Conservation (phyloP, 1,139 yeast genomes). For the Casaregolazyma suthepensis region DNA sequence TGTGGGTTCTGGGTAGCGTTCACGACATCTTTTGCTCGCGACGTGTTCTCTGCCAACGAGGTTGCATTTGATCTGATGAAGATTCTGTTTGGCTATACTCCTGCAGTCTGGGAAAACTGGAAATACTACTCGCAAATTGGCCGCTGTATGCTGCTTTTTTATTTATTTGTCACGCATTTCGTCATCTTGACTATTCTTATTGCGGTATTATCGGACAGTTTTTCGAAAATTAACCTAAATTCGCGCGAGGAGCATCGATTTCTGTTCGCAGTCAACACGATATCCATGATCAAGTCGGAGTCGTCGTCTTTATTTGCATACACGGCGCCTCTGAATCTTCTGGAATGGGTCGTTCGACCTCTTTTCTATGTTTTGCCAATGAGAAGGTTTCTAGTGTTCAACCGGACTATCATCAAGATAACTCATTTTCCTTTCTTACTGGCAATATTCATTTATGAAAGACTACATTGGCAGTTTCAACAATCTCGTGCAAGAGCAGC, state of each 20-base stretch:
- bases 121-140: conserved; percentile 47
- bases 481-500: conserved; percentile 1
- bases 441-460: conserved; percentile 33
- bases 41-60: conserved; percentile 40
- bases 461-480: conserved; percentile 4
- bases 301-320: conserved; percentile 35
- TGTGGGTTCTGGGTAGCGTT: conserved; percentile 56
- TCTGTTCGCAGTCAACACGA: conserved; percentile 36
- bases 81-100: conserved; percentile 57
- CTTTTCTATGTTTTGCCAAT: conserved; percentile 31
- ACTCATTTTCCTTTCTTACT: conserved; percentile 36
- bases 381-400: conserved; percentile 29
- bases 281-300: conserved; percentile 37
- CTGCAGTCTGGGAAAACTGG: conserved; percentile 62
- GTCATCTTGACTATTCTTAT: conserved; percentile 54
- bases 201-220: conserved; percentile 44
- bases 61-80: conserved; percentile 53
- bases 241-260: conserved; percentile 37
- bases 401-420: conserved; percentile 33
- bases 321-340: conserved; percentile 35
- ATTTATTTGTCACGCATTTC: conserved; percentile 52
- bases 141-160: conserved; percentile 44
- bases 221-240: conserved; percentile 33
- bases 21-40: conserved; percentile 45
- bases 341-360: conserved; percentile 33